Evolutionary conservation across 2,329 filamentous ascomycete genomes (phyloP).

Genomic region (Hypoxylon rubiginosum): DNA sequence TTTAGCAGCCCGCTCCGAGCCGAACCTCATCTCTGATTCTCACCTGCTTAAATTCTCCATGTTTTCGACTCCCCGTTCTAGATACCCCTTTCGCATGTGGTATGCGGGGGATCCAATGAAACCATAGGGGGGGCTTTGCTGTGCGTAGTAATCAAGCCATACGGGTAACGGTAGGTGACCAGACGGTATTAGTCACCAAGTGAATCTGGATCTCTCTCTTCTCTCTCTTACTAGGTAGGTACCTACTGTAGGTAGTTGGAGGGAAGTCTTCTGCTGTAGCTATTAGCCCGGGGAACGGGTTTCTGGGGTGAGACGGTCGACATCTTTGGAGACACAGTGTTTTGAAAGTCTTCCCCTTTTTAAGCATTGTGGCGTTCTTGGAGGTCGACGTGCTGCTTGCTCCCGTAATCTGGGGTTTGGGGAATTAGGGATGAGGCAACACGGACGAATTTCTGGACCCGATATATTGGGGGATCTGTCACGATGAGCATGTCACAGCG

Average conservation of each 20-base stretch:
- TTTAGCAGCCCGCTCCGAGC: conserved; percentile 34
- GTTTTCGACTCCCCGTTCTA: conserved; percentile 9
- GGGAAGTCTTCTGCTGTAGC: conserved; percentile 24
- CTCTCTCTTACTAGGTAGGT: not conserved
- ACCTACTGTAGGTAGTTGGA: conserved; percentile 6
- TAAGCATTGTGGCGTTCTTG: conserved; percentile 19
- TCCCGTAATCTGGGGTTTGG: conserved; percentile 29
- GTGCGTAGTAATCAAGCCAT: conserved; percentile 41
- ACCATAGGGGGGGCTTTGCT: conserved; percentile 25
- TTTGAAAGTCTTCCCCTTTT: conserved; percentile 7
- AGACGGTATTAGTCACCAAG: conserved; percentile 36
- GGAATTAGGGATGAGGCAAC: conserved; percentile 23
- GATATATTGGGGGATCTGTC: conserved; percentile 29
- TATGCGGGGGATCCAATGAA: conserved; percentile 38
- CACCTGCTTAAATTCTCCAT: conserved; percentile 35
- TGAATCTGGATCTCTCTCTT: conserved; percentile 1
- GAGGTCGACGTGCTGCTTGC: conserved; percentile 8
- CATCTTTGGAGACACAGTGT: conserved; percentile 14
- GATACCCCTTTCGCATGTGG: conserved; percentile 30
- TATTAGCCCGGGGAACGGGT: conserved; percentile 10
- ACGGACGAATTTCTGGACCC: conserved; percentile 37
- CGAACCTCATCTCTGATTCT: conserved; percentile 23
- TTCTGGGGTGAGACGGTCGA: conserved; percentile 10
- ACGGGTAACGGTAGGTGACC: conserved; percentile 27
- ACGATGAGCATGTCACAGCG: conserved; percentile 26